Evolutionary conservation across 768 basidiomycete species (phyloP).

Genomic region (Boletus speciosus): DNA sequence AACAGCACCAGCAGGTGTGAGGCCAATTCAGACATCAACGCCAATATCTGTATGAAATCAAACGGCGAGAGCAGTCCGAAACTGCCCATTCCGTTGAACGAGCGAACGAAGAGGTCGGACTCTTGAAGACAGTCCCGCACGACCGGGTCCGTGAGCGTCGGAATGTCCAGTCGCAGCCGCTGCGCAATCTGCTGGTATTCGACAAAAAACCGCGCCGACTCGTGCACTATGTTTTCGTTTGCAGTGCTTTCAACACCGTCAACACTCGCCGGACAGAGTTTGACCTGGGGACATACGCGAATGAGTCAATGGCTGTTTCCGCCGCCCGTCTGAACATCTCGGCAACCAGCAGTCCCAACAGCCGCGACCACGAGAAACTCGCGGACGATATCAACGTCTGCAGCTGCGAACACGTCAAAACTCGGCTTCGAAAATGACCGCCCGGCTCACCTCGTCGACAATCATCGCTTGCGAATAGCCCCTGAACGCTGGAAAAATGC

Average conservation of each 20-base stretch:
- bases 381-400: constrained; percentile 67
- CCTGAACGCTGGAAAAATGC: constrained; percentile 76
- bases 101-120: constrained; percentile 80
- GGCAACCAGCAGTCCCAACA: constrained; percentile 53
- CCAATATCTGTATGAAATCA: constrained; percentile 72
- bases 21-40: constrained; percentile 64
- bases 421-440: constrained; percentile 6
- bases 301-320: constrained; percentile 64
- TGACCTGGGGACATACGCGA: constrained; percentile 55
- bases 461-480: constrained; percentile 86
- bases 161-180: constrained; percentile 72
- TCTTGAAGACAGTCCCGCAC: constrained; percentile 80
- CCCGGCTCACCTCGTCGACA: constrained; percentile 67
- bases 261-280: constrained; percentile 9
- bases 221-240: constrained; percentile 72
- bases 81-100: constrained; percentile 67
- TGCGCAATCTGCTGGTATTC: constrained; percentile 79
- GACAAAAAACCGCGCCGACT: constrained; percentile 68
- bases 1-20: constrained; percentile 69
- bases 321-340: constrained; percentile 62
- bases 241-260: constrained; percentile 42
- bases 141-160: constrained; percentile 69
- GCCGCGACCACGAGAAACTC: constrained; percentile 66
- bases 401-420: constrained; percentile 42
- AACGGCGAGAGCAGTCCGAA: constrained; percentile 80